Evolutionary conservation across 1,284 basidiomycete genomes (phyloP).

Genomic region (Leccinum griseonigrum): DNA sequence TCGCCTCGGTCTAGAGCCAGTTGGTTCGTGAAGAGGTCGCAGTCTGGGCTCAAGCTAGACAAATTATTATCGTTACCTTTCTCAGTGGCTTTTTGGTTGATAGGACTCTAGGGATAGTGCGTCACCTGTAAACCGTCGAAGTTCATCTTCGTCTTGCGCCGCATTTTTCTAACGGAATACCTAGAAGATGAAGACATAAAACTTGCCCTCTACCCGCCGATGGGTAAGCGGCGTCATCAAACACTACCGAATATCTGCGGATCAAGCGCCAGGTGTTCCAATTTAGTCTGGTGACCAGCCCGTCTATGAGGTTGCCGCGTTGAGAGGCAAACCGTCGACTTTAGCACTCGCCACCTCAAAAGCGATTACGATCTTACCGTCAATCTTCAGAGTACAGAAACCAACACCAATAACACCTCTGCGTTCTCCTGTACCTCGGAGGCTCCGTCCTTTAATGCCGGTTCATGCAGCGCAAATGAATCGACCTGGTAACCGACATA

Average conservation of each 20-base stretch:
- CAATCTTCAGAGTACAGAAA: conserved; percentile 8
- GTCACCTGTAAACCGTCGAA: conserved; percentile 2
- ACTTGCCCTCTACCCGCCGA: conserved; percentile 33
- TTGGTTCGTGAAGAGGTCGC: too few relatives aligned
- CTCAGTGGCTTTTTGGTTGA: too few relatives aligned
- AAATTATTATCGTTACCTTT: too few relatives aligned
- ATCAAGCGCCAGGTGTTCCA: conserved; percentile 2
- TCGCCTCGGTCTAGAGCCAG: too few relatives aligned
- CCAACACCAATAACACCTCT: conserved; percentile 1
- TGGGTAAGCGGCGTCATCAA: conserved; percentile 35
- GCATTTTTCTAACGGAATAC: conserved; percentile 24
- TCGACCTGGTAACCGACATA: conserved; percentile 5
- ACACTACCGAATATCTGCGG: conserved; percentile 28
- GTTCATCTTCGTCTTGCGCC: conserved; percentile 7
- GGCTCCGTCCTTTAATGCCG: conserved; percentile 1
- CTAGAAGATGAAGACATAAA: conserved; percentile 17
- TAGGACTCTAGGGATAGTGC: not conserved
- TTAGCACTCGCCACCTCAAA: conserved; percentile 13
- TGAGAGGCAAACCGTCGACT: not conserved
- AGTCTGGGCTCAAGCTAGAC: too few relatives aligned
- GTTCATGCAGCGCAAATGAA: not conserved
- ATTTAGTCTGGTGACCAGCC: too few relatives aligned
- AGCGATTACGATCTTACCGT: conserved; percentile 14
- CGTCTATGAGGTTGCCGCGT: too few relatives aligned
- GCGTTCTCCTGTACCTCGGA: conserved; percentile 9